phyloP scores from a whole-genome alignment of 1,284 basidiomycete genomes.

The Marasmius tenuissimus region DNA sequence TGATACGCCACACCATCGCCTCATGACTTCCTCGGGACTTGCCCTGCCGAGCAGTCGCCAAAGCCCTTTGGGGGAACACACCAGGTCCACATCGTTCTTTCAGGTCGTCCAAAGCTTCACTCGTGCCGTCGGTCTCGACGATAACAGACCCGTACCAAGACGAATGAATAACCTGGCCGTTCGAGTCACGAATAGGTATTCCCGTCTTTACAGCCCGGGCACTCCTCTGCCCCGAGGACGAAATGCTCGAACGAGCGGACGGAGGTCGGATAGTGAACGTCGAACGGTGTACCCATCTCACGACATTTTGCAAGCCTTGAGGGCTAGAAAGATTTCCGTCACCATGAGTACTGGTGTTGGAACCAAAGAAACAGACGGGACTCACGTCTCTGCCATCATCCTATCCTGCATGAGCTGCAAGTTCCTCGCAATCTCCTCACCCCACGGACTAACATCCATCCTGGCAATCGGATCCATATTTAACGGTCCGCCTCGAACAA shows the following conservation, averaged over 20 bases:
- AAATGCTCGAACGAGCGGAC: conserved; percentile 10
- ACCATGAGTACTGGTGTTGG: no score
- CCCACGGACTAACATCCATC: conserved; percentile 74
- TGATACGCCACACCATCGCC: conserved; percentile 63
- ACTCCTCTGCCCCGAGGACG: not conserved
- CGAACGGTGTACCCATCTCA: conserved; percentile 79
- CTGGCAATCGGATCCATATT: conserved; percentile 70
- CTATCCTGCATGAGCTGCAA: conserved; percentile 75
- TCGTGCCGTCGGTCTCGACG: conserved; percentile 82
- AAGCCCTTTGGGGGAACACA: conserved; percentile 57
- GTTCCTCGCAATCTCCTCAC: conserved; percentile 67
- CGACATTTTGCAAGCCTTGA: conserved; percentile 74
- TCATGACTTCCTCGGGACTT: conserved; percentile 38
- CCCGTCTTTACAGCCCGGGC: conserved; percentile 18
- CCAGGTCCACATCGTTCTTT: conserved; percentile 66
- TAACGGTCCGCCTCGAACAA: conserved; percentile 59
- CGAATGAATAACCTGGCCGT: conserved; percentile 62
- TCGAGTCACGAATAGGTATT: conserved; percentile 50
- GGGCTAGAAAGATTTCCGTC: conserved; percentile 43
- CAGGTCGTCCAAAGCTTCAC: conserved; percentile 75
- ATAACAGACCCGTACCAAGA: conserved; percentile 79
- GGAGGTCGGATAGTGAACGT: conserved; percentile 62
- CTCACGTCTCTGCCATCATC: conserved; percentile 74
- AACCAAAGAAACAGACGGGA: conserved; percentile 12
- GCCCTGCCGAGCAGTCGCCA: conserved; percentile 10